Conservation (phyloP, 257 asterid genomes). For the Solanum chilense region DNA sequence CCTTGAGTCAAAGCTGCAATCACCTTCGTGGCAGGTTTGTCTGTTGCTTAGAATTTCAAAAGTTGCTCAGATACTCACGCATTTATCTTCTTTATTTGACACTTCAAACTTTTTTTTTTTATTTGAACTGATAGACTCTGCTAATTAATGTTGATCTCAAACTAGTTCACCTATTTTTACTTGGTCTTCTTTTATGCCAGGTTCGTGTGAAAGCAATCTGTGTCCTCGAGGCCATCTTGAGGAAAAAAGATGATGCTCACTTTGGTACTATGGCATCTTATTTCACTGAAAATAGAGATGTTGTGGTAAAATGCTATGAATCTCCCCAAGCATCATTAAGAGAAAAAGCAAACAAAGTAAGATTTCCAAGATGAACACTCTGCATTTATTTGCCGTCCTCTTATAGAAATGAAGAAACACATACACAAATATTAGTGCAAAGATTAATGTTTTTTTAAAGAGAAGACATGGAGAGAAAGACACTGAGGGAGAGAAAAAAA, state of each 20-base stretch:
- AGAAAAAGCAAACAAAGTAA: slow-evolving; percentile 91
- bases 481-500: not conserved
- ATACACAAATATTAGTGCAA: not conserved
- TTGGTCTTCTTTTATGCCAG: slow-evolving; percentile 30
- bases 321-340: slow-evolving; percentile 97
- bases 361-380: not conserved
- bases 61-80: not conserved
- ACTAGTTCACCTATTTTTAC: not conserved
- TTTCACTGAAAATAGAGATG: slow-evolving; percentile 58
- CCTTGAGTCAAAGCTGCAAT: slow-evolving; percentile 68
- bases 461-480: not conserved
- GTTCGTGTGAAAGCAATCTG: slow-evolving; percentile 91
- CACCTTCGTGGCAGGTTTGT: slow-evolving; percentile 91
- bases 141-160: not conserved
- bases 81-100: not conserved
- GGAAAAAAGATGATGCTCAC: slow-evolving; percentile 62
- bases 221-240: slow-evolving; percentile 81
- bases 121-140: not conserved
- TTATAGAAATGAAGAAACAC: not conserved
- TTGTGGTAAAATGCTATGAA: slow-evolving; percentile 71
- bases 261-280: slow-evolving; percentile 51
- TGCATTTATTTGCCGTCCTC: not conserved
- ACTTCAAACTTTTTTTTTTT: not conserved
- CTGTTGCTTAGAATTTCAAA: not conserved
- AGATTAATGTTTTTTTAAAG: not conserved